These are phyloP conservation scores for Isatis tinctoria DNA, from an alignment of 345 rosid species.

Conservation along the genomic window DNA sequence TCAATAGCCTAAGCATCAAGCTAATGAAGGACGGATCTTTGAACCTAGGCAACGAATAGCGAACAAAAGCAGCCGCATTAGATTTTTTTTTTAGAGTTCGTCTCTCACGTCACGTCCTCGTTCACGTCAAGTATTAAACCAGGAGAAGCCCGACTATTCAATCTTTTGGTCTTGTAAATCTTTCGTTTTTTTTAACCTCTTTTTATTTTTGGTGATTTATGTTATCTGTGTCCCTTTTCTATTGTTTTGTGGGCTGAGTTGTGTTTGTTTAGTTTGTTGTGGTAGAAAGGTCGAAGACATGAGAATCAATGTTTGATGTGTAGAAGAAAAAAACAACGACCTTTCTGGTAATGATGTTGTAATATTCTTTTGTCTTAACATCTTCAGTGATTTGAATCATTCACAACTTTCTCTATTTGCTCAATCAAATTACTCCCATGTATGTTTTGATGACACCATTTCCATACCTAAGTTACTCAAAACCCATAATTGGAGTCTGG, in stretches of 20 bases:
- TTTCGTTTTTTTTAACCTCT: constrained; percentile 4
- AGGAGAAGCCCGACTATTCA: constrained; percentile 27
- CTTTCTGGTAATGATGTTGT: constrained; percentile 25
- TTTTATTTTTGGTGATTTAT: constrained; percentile 19
- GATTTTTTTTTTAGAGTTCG: constrained; percentile 11
- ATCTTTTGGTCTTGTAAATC: constrained; percentile 26
- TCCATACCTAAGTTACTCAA: background rate
- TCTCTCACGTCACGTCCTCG: constrained; percentile 8
- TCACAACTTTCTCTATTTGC: background rate
- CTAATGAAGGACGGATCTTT: constrained; percentile 97
- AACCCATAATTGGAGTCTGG: background rate
- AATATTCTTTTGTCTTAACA: constrained; percentile 22
- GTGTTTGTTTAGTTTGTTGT: constrained; percentile 28
- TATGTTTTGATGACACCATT: background rate
- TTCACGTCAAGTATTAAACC: constrained; percentile 21
- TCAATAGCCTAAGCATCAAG: constrained; percentile 95
- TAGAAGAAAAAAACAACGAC: constrained; percentile 15
- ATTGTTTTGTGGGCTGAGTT: constrained; percentile 28
- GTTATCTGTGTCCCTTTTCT: constrained; percentile 7
- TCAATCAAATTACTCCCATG: background rate
- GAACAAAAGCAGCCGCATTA: constrained; percentile 14
- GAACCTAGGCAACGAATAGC: constrained; percentile 69
- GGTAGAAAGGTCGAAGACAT: constrained; percentile 24
- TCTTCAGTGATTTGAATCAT: background rate
- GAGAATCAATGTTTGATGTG: constrained; percentile 26